Evolutionary conservation across 306 rosid genomes (phyloP).

Genomic region (Morella rubra): DNA sequence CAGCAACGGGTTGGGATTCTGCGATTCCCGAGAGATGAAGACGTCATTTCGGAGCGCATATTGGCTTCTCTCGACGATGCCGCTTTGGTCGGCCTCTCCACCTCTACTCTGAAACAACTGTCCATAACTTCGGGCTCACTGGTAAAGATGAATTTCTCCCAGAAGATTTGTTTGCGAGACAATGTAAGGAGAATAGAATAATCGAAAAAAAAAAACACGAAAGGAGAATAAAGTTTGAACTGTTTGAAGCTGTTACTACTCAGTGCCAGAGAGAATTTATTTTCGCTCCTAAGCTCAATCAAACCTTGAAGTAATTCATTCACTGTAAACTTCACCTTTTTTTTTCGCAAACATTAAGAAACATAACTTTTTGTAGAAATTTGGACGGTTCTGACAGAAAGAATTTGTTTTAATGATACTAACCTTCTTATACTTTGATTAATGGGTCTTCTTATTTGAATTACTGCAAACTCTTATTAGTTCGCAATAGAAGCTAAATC

Average conservation of each 20-base stretch:
- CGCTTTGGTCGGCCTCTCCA: slow-evolving; percentile 66
- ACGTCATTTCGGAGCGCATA: slow-evolving; percentile 26
- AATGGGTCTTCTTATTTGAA: neutral
- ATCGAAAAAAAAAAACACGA: neutral
- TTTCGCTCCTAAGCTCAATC: too few species aligned
- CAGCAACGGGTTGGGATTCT: slow-evolving; percentile 64
- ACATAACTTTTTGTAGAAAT: neutral
- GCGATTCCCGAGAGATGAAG: slow-evolving; percentile 34
- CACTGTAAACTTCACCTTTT: neutral
- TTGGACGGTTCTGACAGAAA: too few species aligned
- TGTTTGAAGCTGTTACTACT: neutral
- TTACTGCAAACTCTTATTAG: neutral
- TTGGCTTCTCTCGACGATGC: slow-evolving; percentile 57
- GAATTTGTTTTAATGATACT: too few species aligned
- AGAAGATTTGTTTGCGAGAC: neutral
- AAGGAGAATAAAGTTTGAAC: neutral
- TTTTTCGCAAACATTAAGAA: too few species aligned
- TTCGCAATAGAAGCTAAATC: neutral
- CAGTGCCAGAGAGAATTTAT: neutral
- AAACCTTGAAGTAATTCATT: neutral
- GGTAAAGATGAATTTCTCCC: slow-evolving; percentile 30
- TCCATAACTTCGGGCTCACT: slow-evolving; percentile 64
- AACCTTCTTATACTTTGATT: neutral
- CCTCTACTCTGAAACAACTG: slow-evolving; percentile 57
- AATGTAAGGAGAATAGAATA: too few species aligned